phyloP scores from a whole-genome alignment of 129 eudicot species.

The Helichrysum umbraculigerum region DNA sequence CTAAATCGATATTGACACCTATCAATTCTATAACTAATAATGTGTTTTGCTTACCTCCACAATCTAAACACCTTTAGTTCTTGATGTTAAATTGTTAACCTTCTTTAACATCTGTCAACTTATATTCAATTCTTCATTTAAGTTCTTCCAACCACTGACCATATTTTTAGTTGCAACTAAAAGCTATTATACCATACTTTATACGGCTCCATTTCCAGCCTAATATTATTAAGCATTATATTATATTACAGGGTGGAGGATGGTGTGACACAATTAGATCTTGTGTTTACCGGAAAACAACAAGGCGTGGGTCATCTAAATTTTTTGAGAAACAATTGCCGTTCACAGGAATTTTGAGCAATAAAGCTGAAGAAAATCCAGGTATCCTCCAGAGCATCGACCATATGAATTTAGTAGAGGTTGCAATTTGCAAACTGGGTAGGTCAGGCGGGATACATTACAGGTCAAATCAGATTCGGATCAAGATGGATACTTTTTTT shows the following conservation, averaged over 20 bases:
- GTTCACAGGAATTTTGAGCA: slow-evolving; percentile 89
- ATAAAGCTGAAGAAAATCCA: slow-evolving; percentile 95
- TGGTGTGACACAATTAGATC: slow-evolving; percentile 85
- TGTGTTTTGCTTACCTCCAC: slow-evolving; percentile 20
- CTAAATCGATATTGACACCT: slow-evolving; percentile 34
- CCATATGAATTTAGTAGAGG: neutral
- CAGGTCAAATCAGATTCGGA: neutral
- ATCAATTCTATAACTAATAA: slow-evolving; percentile 14
- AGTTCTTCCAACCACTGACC: neutral
- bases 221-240: neutral
- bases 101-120: slow-evolving; percentile 5
- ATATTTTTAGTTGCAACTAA: neutral
- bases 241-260: slow-evolving; percentile 87
- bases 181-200: neutral
- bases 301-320: slow-evolving; percentile 85
- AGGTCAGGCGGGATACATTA: neutral
- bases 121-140: neutral
- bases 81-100: slow-evolving; percentile 36
- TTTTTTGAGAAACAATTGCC: slow-evolving; percentile 66
- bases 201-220: neutral
- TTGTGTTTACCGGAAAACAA: slow-evolving; percentile 93
- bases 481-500: neutral
- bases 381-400: slow-evolving; percentile 39
- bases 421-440: neutral
- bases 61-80: slow-evolving; percentile 5